Percentiles rank a stretch among this genome's conserved stretches.
Conservation (phyloP, 305 asterid genomes). For the Solanum hybrid region DNA sequence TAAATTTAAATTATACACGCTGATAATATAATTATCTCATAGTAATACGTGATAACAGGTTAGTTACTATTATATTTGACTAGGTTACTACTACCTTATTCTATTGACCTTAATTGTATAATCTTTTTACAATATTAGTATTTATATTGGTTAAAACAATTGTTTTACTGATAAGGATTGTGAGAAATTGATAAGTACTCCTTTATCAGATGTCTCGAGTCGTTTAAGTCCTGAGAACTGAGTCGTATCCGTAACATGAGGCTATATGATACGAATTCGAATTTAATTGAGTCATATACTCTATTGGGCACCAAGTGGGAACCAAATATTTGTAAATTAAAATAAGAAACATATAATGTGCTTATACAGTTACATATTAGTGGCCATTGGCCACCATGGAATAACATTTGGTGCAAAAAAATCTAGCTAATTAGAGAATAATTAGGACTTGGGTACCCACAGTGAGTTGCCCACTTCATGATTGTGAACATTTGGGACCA, state of each 20-base stretch:
- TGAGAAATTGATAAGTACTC: not conserved
- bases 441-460: not conserved
- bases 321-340: not conserved
- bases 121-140: not conserved
- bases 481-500: not conserved
- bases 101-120: not conserved
- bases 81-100: not conserved
- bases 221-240: not conserved
- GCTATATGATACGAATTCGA: fast-evolving
- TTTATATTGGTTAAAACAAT: not conserved
- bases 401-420: not conserved
- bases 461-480: not conserved
- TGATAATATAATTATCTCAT: not conserved
- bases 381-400: not conserved
- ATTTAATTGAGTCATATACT: not conserved
- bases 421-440: not conserved
- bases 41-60: not conserved
- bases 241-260: not conserved
- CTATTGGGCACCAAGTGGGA: not conserved
- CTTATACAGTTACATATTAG: not conserved
- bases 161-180: not conserved
- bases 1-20: not conserved
- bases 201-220: not conserved
- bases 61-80: not conserved
- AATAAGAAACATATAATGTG: not conserved